phyloP scores from a whole-genome alignment of 208 protist species.

The Leishmania aethiopica region DNA sequence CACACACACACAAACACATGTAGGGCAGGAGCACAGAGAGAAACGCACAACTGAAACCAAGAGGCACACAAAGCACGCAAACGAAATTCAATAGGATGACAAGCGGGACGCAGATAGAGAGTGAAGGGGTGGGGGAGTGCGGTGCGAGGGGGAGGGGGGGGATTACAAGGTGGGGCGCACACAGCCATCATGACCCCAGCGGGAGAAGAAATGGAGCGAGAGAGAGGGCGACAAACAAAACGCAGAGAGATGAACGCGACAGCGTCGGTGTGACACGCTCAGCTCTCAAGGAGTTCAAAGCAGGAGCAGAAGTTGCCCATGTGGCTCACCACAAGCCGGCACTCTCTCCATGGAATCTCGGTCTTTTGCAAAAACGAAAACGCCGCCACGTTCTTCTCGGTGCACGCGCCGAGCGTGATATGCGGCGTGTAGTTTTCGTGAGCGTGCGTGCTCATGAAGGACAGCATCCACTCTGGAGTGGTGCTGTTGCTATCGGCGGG shows the following conservation, averaged over 20 bases:
- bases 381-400: conserved; percentile 32
- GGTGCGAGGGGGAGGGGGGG: too few relatives aligned
- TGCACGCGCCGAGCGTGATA: conserved; percentile 75
- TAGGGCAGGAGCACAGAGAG: not conserved
- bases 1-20: not conserved
- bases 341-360: conserved; percentile 61
- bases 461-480: conserved; percentile 54
- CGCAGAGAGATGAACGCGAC: not conserved
- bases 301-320: conserved; percentile 85
- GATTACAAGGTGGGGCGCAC: not conserved
- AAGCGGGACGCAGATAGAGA: not conserved
- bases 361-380: conserved; percentile 60
- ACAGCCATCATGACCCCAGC: not conserved
- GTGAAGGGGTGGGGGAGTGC: not conserved
- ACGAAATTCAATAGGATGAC: not conserved
- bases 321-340: conserved; percentile 72
- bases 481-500: conserved; percentile 37
- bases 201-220: not conserved
- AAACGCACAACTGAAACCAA: not conserved
- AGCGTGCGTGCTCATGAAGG: conserved; percentile 44
- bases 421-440: conserved; percentile 68
- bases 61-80: not conserved
- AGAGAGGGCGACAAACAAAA: not conserved
- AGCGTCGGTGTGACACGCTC: not conserved
- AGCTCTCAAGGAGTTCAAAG: conserved; percentile 64